Evolutionary conservation across 371 early-diverging fungal species (phyloP).

Genomic region (Blakeslea trispora): DNA sequence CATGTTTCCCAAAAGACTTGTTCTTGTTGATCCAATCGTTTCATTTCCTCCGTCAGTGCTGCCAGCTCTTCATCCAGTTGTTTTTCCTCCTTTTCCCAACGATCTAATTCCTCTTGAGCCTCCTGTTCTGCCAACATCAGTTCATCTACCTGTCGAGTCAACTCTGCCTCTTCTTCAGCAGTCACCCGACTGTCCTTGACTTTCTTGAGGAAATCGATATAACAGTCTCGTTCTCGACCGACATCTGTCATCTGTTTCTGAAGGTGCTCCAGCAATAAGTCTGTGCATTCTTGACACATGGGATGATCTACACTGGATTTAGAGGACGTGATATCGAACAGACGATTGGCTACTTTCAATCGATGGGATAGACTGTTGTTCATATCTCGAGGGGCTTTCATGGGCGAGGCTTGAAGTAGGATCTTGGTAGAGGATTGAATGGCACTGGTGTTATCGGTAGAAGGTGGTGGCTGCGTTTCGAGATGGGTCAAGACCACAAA

Average conservation of each 20-base stretch:
- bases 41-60: conserved; percentile 60
- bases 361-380: conserved; percentile 57
- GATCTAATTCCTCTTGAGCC: conserved; percentile 53
- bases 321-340: conserved; percentile 73
- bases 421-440: conserved; percentile 1
- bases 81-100: conserved; percentile 63
- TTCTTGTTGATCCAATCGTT: conserved; percentile 67
- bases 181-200: conserved; percentile 57
- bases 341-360: conserved; percentile 62
- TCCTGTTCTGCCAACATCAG: conserved; percentile 57
- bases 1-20: conserved; percentile 74
- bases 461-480: conserved; percentile 30
- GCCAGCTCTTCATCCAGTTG: conserved; percentile 60
- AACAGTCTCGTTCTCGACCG: conserved; percentile 72
- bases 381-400: conserved; percentile 15
- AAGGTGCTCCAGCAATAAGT: conserved; percentile 69
- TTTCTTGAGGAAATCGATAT: conserved; percentile 69
- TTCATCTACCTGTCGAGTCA: conserved; percentile 52
- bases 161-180: conserved; percentile 47
- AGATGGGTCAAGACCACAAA: conserved; percentile 55
- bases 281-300: conserved; percentile 89
- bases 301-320: conserved; percentile 81
- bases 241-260: conserved; percentile 72
- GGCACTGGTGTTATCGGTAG: conserved; percentile 9
- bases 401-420: conserved; percentile 6